Percentiles rank a stretch among this genome's conserved stretches.
phyloP scores from a whole-genome alignment of 108 stramenopile genomes.

The Cyclostephanos tholiformis region DNA sequence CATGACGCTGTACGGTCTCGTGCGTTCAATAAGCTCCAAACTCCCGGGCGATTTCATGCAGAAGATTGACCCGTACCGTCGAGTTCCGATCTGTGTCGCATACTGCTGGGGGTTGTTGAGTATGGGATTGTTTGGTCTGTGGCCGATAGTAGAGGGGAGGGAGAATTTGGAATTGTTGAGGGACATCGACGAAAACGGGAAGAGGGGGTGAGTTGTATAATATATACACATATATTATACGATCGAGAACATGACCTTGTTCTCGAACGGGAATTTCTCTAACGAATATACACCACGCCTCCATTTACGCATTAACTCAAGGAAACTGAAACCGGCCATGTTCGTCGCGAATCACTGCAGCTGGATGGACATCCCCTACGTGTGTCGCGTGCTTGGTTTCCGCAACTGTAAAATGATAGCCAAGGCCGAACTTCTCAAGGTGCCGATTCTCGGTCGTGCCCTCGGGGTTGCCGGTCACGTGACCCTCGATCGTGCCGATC shows the following conservation, averaged over 20 bases:
- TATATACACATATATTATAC: no score
- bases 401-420: slow-evolving; percentile 60
- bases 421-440: slow-evolving; percentile 58
- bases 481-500: slow-evolving; percentile 49
- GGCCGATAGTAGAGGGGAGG: slow-evolving; percentile 41
- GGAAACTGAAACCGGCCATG: slow-evolving; percentile 52
- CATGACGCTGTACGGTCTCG: slow-evolving; percentile 37
- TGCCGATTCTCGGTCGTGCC: slow-evolving; percentile 58
- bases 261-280: not conserved
- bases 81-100: slow-evolving; percentile 43
- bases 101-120: slow-evolving; percentile 44
- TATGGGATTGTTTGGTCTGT: slow-evolving; percentile 42
- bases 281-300: not conserved
- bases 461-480: slow-evolving; percentile 54
- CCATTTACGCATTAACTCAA: slow-evolving; percentile 5
- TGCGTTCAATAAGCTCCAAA: slow-evolving; percentile 28
- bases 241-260: no score
- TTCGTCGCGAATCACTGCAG: slow-evolving; percentile 65
- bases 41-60: slow-evolving; percentile 46
- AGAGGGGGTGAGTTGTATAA: slow-evolving; percentile 37
- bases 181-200: slow-evolving; percentile 43
- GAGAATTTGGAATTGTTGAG: slow-evolving; percentile 49
- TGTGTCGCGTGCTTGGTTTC: slow-evolving; percentile 41
- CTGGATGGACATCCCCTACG: slow-evolving; percentile 66
- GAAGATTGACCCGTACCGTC: slow-evolving; percentile 51